Evolutionary conservation across 106 monocot genomes (phyloP), one percentile per base, ranked within the genome.

Genomic region (Dioscorea zingiberensis): DNA sequence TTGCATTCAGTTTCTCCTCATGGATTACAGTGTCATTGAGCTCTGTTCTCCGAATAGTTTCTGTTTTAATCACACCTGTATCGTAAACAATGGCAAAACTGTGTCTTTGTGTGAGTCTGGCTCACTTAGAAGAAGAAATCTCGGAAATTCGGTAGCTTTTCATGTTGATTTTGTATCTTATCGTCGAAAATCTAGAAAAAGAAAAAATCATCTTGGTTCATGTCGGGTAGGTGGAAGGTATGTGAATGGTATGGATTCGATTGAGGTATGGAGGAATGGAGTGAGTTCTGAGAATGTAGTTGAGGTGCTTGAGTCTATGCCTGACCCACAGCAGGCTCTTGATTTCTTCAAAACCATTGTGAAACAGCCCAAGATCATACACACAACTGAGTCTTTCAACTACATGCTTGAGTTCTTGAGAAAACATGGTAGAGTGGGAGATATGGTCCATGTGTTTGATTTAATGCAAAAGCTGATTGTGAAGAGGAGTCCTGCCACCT

Each of bases 401-500:
- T 93, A 82, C 75, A 89, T 93, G 86, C 92, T 97, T 15, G 92
- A 88, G 21, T 68, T 89, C 18, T 81, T 97, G 85, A 77, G 87
- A 18, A 53, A 19, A 14, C 69, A 82, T 63, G 82, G 85, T 3
- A 75, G 73, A 24, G 60, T 92, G 47, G 75, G 73, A 27, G 86
- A 97, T 23, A 92, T 97, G 92, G 79, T 69, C 21, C 27, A 67
- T 61, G 97, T 98, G 77, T 98, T 98, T 59, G 93, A 98, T 78
- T 56, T 89, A 70, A 98, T 98, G 92, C 97, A 98, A 75, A 89
- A 76, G 77, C 86, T 82, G 54, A 84, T 98, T 18, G 88, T 98
- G 7, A 93, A 84, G 73, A 71, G 84, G 65, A 82, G 69, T 48
- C 27, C 73, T 0, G 71, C 47, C 4, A 98, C 97, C 3, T 98